Conservation (phyloP, 176 grass and related monocot genomes). For the Aegilops umbellulata region DNA sequence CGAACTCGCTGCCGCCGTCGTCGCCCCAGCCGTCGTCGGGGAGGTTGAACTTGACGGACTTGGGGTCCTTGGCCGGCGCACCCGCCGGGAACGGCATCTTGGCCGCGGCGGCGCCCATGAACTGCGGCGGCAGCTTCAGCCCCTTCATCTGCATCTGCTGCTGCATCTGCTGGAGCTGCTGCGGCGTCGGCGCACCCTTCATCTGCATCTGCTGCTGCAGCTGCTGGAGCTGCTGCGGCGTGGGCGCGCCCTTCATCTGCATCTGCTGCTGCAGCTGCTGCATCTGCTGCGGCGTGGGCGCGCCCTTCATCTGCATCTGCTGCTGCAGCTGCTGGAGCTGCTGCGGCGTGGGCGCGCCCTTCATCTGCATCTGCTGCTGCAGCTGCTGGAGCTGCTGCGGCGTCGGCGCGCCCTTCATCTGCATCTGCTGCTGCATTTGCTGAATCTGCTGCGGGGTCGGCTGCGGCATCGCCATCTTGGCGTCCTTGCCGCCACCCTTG, state of each 20-base stretch:
- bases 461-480: constrained; percentile 27
- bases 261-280: constrained; percentile 56
- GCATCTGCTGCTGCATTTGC: constrained; percentile 17
- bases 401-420: constrained; percentile 11
- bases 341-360: constrained; percentile 48
- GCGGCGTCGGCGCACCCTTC: constrained; percentile 35
- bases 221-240: constrained; percentile 39
- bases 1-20: constrained; percentile 46
- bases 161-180: constrained; percentile 32
- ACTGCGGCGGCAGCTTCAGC: constrained; percentile 54
- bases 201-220: constrained; percentile 54
- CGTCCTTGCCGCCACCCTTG: constrained; percentile 33
- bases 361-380: constrained; percentile 69
- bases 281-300: constrained; percentile 14
- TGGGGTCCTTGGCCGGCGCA: constrained; percentile 45
- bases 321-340: constrained; percentile 17
- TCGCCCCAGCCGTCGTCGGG: constrained; percentile 51
- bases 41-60: constrained; percentile 47
- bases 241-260: constrained; percentile 34
- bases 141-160: constrained; percentile 76
- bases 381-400: constrained; percentile 39
- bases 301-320: background rate
- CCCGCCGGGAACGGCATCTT: constrained; percentile 46
- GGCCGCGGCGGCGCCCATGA: constrained; percentile 54
- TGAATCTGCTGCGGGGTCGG: constrained; percentile 36